A percentile compares a stretch with the other conserved stretches of the same genome.
Conservation (phyloP, 495 filamentous ascomycete species). For the Podospora anserina region DNA sequence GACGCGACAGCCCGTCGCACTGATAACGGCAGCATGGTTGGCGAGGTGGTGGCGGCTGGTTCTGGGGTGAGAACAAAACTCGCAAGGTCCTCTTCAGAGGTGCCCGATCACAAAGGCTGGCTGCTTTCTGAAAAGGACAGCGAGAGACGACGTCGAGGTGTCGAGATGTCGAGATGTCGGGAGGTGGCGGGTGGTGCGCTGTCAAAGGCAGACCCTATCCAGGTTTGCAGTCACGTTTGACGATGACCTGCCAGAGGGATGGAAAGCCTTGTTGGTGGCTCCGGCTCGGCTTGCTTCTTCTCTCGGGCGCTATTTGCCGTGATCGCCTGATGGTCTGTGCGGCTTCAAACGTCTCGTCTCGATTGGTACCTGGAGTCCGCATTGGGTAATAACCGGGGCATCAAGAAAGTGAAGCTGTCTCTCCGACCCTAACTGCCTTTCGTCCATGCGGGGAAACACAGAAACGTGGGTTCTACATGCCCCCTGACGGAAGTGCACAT, state of each 20-base stretch:
- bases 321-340: slow-evolving; percentile 24
- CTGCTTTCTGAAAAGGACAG: neutral
- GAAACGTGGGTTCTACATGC: too few species aligned
- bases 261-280: slow-evolving; percentile 29
- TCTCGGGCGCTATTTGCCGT: slow-evolving; percentile 26
- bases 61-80: slow-evolving; percentile 11
- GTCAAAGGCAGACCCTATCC: slow-evolving; percentile 3
- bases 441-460: too few species aligned
- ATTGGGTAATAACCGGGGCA: neutral
- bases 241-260: slow-evolving; percentile 21
- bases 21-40: slow-evolving; percentile 50
- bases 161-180: neutral
- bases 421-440: too few species aligned
- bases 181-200: slow-evolving; percentile 5
- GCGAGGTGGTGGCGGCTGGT: neutral
- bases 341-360: neutral
- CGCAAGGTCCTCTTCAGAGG: neutral
- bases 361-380: neutral
- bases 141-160: neutral
- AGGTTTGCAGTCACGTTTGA: slow-evolving; percentile 20
- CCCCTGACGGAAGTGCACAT: too few species aligned
- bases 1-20: slow-evolving; percentile 45
- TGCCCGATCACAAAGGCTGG: slow-evolving; percentile 1
- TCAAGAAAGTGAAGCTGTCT: neutral
- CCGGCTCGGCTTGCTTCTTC: slow-evolving; percentile 10